Evolutionary conservation across 192 early-diverging fungal genomes (phyloP).

Genomic region (Endogone sp.): DNA sequence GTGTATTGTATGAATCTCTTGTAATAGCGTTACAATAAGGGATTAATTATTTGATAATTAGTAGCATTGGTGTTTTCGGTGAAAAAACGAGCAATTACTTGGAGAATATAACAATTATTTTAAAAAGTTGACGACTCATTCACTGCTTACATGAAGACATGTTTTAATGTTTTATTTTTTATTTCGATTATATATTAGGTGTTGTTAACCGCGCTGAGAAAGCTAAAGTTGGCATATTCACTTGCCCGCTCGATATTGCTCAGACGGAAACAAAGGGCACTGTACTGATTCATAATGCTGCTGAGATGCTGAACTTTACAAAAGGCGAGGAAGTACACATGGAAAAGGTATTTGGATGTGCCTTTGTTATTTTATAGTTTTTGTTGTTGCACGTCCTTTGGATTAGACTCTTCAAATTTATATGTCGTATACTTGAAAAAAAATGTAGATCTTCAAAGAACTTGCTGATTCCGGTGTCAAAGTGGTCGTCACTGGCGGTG

Average conservation of each 20-base stretch:
- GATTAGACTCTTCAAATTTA: no score
- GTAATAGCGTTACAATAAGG: background rate
- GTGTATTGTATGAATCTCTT: no score
- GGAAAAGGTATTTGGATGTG: conserved; percentile 47
- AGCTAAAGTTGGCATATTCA: conserved; percentile 93
- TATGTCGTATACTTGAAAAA: no score
- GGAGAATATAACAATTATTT: no score
- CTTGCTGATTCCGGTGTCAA: conserved; percentile 88
- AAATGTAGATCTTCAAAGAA: conserved; percentile 74
- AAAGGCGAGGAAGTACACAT: conserved; percentile 94
- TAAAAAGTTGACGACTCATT: no score
- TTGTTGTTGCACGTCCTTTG: no score
- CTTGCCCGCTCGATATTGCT: conserved; percentile 87
- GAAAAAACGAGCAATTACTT: no score
- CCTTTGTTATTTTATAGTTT: background rate
- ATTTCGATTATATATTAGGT: conserved; percentile 36
- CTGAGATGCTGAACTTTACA: conserved; percentile 94
- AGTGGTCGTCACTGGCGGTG: conserved; percentile 86
- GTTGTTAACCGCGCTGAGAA: conserved; percentile 62
- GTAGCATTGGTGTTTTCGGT: no score
- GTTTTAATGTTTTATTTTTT: no score
- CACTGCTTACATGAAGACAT: no score
- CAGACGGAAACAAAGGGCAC: conserved; percentile 99
- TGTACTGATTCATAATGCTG: conserved; percentile 93
- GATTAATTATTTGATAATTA: no score